phyloP scores from a whole-genome alignment of 306 rosid genomes.

The Sicyos edulis region DNA sequence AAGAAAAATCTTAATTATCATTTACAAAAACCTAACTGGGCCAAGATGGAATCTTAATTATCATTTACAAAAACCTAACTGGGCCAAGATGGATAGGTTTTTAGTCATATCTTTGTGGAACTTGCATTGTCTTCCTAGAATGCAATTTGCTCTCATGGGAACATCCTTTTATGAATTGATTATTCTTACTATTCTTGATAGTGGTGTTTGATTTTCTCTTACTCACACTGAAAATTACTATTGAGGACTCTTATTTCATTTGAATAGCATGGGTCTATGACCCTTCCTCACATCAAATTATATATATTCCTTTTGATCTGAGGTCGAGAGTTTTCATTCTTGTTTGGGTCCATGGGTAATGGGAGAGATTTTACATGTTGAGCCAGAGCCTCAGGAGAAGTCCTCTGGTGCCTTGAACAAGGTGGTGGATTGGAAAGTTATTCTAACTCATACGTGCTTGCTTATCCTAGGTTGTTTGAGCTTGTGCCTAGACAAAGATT shows the following conservation, averaged over 20 bases:
- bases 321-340: background rate
- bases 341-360: constrained; percentile 1
- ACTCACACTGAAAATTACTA: background rate
- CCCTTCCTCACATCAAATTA: background rate
- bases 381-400: background rate
- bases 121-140: background rate
- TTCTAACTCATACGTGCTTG: background rate
- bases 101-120: background rate
- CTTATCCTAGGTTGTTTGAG: background rate
- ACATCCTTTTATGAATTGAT: background rate
- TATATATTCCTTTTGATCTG: background rate
- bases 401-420: background rate
- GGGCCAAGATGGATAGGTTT: background rate
- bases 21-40: no score
- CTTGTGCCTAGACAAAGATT: background rate
- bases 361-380: background rate
- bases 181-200: background rate
- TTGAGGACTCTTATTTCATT: background rate
- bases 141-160: background rate
- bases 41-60: no score
- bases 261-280: background rate
- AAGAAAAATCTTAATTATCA: background rate
- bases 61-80: background rate
- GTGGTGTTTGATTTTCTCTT: background rate
- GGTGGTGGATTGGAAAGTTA: background rate